These are phyloP conservation scores for Cystobasidiaceae sp. DNA, from an alignment of 1,284 basidiomycete species.

Conservation along the genomic window DNA sequence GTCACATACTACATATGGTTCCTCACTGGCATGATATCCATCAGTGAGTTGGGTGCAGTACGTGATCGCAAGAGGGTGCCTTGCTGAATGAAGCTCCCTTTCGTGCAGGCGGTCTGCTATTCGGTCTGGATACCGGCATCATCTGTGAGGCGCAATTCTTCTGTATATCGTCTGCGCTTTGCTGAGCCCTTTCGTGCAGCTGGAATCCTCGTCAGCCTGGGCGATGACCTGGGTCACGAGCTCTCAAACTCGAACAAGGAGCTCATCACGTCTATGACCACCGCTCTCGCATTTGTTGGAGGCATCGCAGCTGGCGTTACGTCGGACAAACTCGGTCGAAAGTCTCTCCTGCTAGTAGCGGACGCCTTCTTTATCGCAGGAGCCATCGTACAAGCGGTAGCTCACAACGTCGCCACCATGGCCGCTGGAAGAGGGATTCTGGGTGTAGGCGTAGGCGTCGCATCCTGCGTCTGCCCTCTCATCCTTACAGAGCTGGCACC, in stretches of 20 bases:
- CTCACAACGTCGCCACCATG: conserved; percentile 65
- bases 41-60: conserved; percentile 1
- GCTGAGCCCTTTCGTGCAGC: conserved; percentile 24
- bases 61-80: background rate
- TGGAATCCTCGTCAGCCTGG: conserved; percentile 65
- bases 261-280: conserved; percentile 73
- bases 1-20: conserved; percentile 5
- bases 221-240: conserved; percentile 60
- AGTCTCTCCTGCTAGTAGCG: conserved; percentile 36
- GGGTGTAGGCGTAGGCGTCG: conserved; percentile 52
- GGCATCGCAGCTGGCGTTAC: conserved; percentile 64
- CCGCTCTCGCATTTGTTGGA: conserved; percentile 70
- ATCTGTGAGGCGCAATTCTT: conserved; percentile 12
- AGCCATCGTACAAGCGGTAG: conserved; percentile 60
- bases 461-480: conserved; percentile 66
- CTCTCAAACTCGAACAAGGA: conserved; percentile 67
- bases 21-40: conserved; percentile 26
- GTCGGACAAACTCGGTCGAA: conserved; percentile 67
- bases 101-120: conserved; percentile 10
- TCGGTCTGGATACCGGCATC: conserved; percentile 29
- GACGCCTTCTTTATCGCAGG: conserved; percentile 71
- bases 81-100: background rate
- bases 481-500: conserved; percentile 80
- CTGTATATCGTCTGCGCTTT: background rate
- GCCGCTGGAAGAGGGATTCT: conserved; percentile 69